A percentile compares a stretch with the other conserved stretches of the same genome.
These are phyloP conservation scores for Vigna radiata DNA, from an alignment of 306 rosid species.

Conservation along the genomic window DNA sequence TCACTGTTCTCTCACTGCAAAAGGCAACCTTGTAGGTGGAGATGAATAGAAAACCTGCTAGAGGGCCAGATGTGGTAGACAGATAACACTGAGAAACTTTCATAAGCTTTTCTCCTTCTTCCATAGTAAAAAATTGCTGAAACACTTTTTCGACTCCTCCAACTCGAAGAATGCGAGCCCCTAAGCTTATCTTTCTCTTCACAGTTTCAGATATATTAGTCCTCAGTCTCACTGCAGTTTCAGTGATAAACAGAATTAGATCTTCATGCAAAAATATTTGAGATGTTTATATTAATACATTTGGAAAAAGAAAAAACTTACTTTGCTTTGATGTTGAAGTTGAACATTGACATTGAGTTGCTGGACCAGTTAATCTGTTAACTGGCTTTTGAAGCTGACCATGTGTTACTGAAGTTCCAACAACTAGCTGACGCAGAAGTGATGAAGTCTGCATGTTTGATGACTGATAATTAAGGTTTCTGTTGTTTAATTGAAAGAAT, in stretches of 20 bases:
- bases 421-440: slow-evolving; percentile 47
- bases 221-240: slow-evolving; percentile 50
- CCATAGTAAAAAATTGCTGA: slow-evolving; percentile 56
- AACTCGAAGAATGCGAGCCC: slow-evolving; percentile 61
- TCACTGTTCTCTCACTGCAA: slow-evolving; percentile 76
- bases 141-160: slow-evolving; percentile 70
- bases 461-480: background rate
- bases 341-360: slow-evolving; percentile 41
- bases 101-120: slow-evolving; percentile 63
- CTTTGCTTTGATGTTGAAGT: slow-evolving; percentile 43
- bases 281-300: background rate
- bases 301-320: background rate
- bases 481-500: background rate
- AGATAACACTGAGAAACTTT: slow-evolving; percentile 71
- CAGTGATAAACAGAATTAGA: slow-evolving; percentile 14
- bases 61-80: slow-evolving; percentile 80
- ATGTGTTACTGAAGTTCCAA: slow-evolving; percentile 49
- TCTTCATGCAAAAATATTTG: background rate
- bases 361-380: slow-evolving; percentile 46
- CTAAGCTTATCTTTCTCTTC: slow-evolving; percentile 70
- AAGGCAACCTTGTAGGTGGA: slow-evolving; percentile 75
- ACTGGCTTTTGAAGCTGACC: slow-evolving; percentile 46
- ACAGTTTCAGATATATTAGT: slow-evolving; percentile 68
- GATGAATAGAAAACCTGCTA: slow-evolving; percentile 81
- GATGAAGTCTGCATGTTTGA: slow-evolving; percentile 52